Base-by-base conservation (phyloP, 2,329 filamentous ascomycete species). In the Lachnellula occidentalis region DNA sequence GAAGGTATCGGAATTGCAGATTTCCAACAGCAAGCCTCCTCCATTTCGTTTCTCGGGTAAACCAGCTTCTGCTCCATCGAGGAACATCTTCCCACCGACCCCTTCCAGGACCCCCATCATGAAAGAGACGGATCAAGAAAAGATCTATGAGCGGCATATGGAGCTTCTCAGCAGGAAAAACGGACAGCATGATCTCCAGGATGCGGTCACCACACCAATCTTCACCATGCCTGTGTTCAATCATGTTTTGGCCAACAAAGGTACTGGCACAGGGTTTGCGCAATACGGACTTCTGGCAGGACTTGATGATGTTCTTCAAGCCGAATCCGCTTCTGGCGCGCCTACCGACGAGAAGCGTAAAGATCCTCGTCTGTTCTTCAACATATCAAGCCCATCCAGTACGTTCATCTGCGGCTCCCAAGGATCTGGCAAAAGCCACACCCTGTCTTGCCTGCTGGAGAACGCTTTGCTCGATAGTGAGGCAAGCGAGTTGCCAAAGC, bases 371-470 rank as follows among this genome's bases (percentile, higher is more conserved):
- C 5, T 81, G 1, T 73, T 78, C 24, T 63, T 78, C 17, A 85
- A 85, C 58, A 76, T 76, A 1, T 76, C 80, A 24, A 71, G 74
- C 0, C 82, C 82, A 0, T 81, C 75, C 59, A 83, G 80, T 0
- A 72, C 76, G 0, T 86, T 86, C 64, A 79, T 86, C 19, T 86
- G 83, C 56, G 83, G 83, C 1, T 78, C 78, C 1, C 82, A 86
- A 61, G 83, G 82, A 0, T 79, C 76, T 42, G 83, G 83, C 0
- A 86, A 86, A 61, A 80, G 76, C 19, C 79, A 86, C 54, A 84
- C 81, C 0, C 70, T 83, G 2, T 77, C 79, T 0, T 82, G 77
- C 60, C 70, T 86, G 47, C 70, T 85, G 0, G 81, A 72, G 53
- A 77, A 74, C n/a, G n/a, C n/a, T n/a, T n/a, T n/a, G n/a, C 53